Evolutionary conservation across 331 rosid genomes (phyloP).

Genomic region (Pyracantha coccinea): DNA sequence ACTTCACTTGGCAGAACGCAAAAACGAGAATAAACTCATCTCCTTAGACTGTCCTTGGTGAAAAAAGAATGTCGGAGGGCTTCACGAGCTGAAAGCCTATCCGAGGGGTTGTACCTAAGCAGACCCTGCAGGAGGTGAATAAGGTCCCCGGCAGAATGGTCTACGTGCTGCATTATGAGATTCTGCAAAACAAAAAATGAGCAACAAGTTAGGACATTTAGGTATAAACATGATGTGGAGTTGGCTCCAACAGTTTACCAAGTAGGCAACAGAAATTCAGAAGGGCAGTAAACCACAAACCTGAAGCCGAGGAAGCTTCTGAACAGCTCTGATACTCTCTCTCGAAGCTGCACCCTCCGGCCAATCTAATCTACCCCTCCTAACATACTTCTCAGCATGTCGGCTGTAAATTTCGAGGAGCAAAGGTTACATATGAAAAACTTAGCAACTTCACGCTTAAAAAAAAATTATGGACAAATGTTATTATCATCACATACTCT

Average conservation of each 20-base stretch:
- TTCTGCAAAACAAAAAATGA: constrained; percentile 36
- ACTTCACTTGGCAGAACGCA: background rate
- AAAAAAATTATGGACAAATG: background rate
- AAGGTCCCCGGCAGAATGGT: constrained; percentile 93
- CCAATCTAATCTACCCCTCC: constrained; percentile 88
- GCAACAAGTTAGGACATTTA: background rate
- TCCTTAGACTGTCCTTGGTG: constrained; percentile 46
- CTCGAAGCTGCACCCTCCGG: constrained; percentile 87
- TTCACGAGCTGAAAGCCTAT: constrained; percentile 59
- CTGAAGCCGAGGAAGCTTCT: constrained; percentile 80
- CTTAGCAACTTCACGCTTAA: too few relatives aligned
- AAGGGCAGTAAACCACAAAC: constrained; percentile 14
- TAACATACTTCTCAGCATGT: constrained; percentile 76
- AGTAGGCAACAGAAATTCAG: background rate
- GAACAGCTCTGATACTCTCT: constrained; percentile 88
- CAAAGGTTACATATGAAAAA: background rate
- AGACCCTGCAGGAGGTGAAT: constrained; percentile 87
- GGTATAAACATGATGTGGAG: background rate
- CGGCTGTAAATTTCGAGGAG: constrained; percentile 36
- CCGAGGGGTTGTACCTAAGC: constrained; percentile 65
- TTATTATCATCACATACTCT: constrained; percentile 43
- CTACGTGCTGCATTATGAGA: constrained; percentile 88
- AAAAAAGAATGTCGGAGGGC: constrained; percentile 80
- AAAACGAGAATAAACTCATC: constrained; percentile 11
- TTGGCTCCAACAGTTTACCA: background rate